Base-by-base conservation (phyloP, 2,329 filamentous ascomycete genomes). In the Aspergillus piperis region DNA sequence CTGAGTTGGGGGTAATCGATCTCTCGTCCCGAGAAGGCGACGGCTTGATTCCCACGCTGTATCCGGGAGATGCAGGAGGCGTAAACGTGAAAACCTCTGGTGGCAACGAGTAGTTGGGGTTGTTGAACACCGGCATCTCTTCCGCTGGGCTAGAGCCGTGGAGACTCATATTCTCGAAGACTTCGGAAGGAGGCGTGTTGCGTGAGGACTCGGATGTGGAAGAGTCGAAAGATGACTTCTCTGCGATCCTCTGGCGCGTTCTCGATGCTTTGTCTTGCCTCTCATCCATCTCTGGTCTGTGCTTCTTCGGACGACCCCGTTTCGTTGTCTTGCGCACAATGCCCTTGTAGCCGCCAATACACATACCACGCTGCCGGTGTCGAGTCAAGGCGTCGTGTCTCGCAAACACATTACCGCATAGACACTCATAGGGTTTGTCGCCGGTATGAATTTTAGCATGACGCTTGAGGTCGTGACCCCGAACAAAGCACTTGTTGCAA, bases 401-500 rank as follows among this genome's bases (percentile, higher is more conserved):
- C 36, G 94, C 94, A 74, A 99, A 99, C 66, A 89, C 92, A 77
- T 96, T 96, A 59, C 94, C 92, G 73, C 95, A 99, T 64, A 92
- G 88, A 78, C 95, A 99, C 49, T 91, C 90, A 74, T 97, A 96
- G 4, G 94, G 92, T 81, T 97, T 97, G 78, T 96, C 89, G 53
- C 93, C 93, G 1, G 91, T 96, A 78, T 99, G 95, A 60, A 98
- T 99, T 80, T 98, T 97, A 67, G 93, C 90, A 74, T 99, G 95
- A 62, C 95, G 88, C 82, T 98, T 99, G 62, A 98, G 87, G 75
- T 99, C 95, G 75, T 99, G 95, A 70, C 96, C 93, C 39, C 95
- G 89, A 44, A 98, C 95, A 74, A 99, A 99, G 78, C 92, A 94
- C 80, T 98, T 98, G 55, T 90, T 84, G 80, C 95, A 99, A 58